Conservation (phyloP, 805 yeast species). For the Candida methanosorbosa region DNA sequence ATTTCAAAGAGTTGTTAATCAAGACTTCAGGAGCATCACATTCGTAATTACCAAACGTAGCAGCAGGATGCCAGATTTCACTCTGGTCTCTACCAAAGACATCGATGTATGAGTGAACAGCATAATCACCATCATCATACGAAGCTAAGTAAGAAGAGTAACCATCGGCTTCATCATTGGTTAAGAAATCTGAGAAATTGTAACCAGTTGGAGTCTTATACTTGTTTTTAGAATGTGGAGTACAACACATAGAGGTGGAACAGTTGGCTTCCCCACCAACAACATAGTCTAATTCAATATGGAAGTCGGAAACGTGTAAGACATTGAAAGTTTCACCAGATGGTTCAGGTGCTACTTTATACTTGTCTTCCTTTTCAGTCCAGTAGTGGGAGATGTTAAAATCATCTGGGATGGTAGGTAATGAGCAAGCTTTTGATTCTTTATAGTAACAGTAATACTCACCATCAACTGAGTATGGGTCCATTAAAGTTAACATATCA, state of each 20-base stretch:
- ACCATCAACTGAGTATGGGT: conserved; percentile 46
- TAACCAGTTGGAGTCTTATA: conserved; percentile 29
- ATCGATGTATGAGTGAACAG: conserved; percentile 19
- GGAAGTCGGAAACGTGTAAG: conserved; percentile 60
- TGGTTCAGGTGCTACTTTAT: conserved; percentile 33
- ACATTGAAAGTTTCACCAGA: conserved; percentile 42
- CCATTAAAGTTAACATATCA: conserved; percentile 41
- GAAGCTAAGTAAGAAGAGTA: conserved; percentile 15
- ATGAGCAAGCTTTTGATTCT: conserved; percentile 38
- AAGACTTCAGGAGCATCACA: conserved; percentile 63
- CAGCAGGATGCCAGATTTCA: conserved; percentile 42
- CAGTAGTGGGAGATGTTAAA: conserved; percentile 35
- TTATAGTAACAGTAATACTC: conserved; percentile 52
- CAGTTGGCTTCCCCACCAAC: conserved; percentile 55
- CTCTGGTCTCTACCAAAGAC: conserved; percentile 6
- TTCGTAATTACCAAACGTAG: conserved; percentile 49
- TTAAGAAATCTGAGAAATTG: conserved; percentile 26
- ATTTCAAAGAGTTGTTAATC: conserved; percentile 47
- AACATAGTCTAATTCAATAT: conserved; percentile 45
- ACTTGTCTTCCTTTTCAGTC: conserved; percentile 34
- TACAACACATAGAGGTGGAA: conserved; percentile 50
- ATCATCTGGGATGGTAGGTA: conserved; percentile 44
- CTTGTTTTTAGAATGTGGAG: conserved; percentile 35
- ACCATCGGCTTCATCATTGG: conserved; percentile 5
- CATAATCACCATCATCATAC: conserved; percentile 20